A percentile compares a stretch with the other conserved stretches of the same genome.
Conservation (phyloP, 2,329 filamentous ascomycete genomes). For the Cordyceps cicadae region DNA sequence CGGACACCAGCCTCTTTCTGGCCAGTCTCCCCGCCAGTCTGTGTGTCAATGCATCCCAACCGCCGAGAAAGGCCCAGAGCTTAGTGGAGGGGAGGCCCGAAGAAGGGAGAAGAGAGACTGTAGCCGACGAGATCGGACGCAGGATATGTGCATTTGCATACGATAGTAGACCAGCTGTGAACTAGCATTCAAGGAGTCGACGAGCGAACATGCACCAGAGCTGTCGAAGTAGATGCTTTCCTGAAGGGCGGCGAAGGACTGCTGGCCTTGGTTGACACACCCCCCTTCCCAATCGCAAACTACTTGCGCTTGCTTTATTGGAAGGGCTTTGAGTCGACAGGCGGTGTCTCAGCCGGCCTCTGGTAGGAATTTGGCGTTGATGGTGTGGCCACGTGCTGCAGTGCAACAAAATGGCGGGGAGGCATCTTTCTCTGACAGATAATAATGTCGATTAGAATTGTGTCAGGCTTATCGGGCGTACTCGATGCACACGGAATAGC, state of each 20-base stretch:
- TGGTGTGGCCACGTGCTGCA: neutral
- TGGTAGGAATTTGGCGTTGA: neutral
- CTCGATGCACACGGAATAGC: too few species aligned
- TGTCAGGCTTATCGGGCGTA: too few species aligned
- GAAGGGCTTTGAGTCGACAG: neutral
- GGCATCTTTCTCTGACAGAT: neutral
- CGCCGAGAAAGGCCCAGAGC: neutral
- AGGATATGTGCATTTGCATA: constrained; percentile 7
- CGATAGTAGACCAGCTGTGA: neutral
- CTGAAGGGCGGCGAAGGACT: too few species aligned
- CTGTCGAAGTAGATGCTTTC: neutral
- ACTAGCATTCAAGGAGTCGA: neutral
- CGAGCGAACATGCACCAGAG: neutral
- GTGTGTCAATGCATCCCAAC: neutral
- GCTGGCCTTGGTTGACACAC: neutral
- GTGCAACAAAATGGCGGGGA: neutral
- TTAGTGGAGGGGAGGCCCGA: neutral
- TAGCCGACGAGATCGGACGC: constrained; percentile 8
- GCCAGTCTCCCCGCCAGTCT: neutral
- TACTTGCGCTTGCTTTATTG: neutral
- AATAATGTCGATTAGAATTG: neutral
- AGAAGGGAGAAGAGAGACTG: neutral
- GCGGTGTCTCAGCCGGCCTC: constrained; percentile 4
- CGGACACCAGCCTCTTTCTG: constrained; percentile 5
- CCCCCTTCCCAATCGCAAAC: neutral